Conservation (phyloP, 2,329 filamentous ascomycete genomes). For the Alternaria sp. region DNA sequence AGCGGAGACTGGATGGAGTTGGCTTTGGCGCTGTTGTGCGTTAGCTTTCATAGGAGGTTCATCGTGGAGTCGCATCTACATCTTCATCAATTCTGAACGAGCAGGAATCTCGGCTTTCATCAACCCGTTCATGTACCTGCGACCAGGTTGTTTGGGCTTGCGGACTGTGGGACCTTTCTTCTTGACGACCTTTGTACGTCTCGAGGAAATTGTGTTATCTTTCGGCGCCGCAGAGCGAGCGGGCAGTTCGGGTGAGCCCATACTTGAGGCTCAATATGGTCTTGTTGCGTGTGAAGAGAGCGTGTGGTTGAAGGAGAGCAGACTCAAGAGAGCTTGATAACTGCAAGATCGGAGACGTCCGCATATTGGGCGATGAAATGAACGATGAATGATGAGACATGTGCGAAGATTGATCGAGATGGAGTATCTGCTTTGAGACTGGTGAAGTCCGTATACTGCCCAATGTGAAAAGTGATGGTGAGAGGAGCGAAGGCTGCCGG, state of each 20-base stretch:
- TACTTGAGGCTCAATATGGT: not conserved
- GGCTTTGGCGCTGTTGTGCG: conserved; percentile 1
- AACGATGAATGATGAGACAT: not conserved
- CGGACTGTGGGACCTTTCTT: not conserved
- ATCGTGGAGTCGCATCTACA: not conserved
- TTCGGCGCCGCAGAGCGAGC: not conserved
- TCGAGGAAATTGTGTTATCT: not conserved
- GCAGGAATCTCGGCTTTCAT: not conserved
- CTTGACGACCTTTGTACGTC: not conserved
- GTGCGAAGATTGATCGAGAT: not conserved
- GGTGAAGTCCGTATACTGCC: not conserved
- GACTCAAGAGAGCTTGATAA: not conserved
- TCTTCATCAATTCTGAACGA: conserved; percentile 1
- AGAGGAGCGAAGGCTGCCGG: not conserved
- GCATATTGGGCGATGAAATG: not conserved
- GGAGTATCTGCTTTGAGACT: not conserved
- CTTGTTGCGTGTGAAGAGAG: not conserved
- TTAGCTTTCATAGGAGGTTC: not conserved
- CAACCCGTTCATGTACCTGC: not conserved
- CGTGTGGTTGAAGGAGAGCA: not conserved
- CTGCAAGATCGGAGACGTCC: not conserved
- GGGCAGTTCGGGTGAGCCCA: not conserved
- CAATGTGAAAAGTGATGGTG: not conserved
- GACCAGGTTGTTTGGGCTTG: not conserved
- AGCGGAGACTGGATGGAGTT: conserved; percentile 19